Evolutionary conservation across 1,284 basidiomycete species (phyloP), one percentile per base, ranked within the genome.

Genomic region (Apiotrichum porosum): DNA sequence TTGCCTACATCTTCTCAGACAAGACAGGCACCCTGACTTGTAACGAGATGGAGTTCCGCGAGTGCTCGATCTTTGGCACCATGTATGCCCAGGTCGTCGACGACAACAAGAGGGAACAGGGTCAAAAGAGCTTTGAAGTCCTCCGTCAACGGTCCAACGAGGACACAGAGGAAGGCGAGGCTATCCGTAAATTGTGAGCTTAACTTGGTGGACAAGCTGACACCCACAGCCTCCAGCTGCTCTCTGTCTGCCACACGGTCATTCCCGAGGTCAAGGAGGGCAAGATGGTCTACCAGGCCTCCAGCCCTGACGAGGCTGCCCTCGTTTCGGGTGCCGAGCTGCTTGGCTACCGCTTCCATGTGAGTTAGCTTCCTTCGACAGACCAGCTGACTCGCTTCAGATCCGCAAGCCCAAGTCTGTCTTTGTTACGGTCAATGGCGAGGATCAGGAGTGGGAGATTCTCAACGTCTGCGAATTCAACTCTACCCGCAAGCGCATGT

Each of bases 391-490:
- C 34, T 36, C 18, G 21, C 36, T n/a, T 17, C 64, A 94, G 88
- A 93, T 81, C 4, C 86, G 95, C 40, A 98, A 97, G 71, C 94
- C 94, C 6, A 91, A 86, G 68, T 95, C 92, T 0, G 88, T 93
- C 4, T 97, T 89, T 66, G 81, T 97, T 53, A 84, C 87, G 47
- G 79, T 93, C 45, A 77, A 81, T 47, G 92, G 88, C 17, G 72
- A 77, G 47, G 75, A 79, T 6, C 78, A 82, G 50, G 91, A 97
- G 69, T 97, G 84, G 68, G 83, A 97, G 71, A 83, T 98, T 45
- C 76, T 99, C 47, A 97, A 98, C 65, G 86, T 98, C 38, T 95
- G 92, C 79, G 95, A 98, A 72, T 98, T 99, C 80, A 98, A 97
- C 71, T 95, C 90, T 39, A 90, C 91, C 1, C 81, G 94, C 38